Base-by-base conservation (phyloP, 148 eudicot species). In the Arctostaphylos glauca region DNA sequence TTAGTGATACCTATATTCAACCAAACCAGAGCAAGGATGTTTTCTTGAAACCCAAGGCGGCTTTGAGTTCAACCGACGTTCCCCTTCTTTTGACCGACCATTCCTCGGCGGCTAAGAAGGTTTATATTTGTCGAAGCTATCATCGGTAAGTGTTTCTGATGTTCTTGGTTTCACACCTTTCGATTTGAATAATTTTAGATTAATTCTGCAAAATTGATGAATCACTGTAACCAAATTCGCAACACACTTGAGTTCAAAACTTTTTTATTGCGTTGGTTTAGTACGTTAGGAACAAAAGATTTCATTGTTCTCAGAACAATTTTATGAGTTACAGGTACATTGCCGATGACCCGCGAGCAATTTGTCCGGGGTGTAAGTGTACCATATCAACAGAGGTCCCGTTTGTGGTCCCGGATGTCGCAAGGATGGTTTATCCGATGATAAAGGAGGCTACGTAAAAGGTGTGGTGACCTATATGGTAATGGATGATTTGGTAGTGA, bases 401-500 rank as follows among this genome's bases (percentile, higher is more conserved):
- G n/a, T 19, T 59, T 19, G 10, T 59, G 23, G 3, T 23, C 5
- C 21, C 21, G 0, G 5, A 59, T 3, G 23, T 59, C 5, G 23
- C 64, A 59, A 19, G 6, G n/a, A 0, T 59, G 25, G 23, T 19
- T 59, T 59, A 19, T 59, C 23, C 9, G 66, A 9, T 2, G 25
- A 31, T 31, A 0, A 59, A 10, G 25, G 66, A n/a, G 66, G 66
- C 9, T 59, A 59, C 3, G 66, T 59, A 18, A 81, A 84, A 13
- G 81, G 76, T 10, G 71, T 73, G 18, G 84, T 83, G 14, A 85
- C 86, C 5, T 88, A 83, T 59, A 85, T 83, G 86, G 71, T 89
- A 2, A 85, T 80, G 85, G 89, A 87, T 82, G 76, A 89, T 58
- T 41, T 87, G 80, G 81, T 75, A 19, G 85, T 86, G 6, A 83